Conservation (phyloP, 2,329 filamentous ascomycete genomes). For the Sarocladium strictum region DNA sequence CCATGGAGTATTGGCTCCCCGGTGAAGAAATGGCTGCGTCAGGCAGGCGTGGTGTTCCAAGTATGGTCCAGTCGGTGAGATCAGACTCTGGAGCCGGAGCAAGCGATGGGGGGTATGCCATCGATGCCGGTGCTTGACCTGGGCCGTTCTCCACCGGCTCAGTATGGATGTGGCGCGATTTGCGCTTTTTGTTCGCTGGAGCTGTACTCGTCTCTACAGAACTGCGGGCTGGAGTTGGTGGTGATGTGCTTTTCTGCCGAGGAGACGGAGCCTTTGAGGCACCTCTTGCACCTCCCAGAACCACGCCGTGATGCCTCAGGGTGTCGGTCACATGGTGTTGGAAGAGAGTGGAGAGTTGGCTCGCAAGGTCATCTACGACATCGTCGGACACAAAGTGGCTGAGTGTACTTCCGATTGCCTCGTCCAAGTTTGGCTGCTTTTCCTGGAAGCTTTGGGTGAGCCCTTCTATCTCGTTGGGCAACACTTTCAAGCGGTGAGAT, state of each 20-base stretch:
- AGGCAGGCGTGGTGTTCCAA: background rate
- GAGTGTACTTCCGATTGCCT: background rate
- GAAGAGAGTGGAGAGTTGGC: background rate
- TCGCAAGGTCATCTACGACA: background rate
- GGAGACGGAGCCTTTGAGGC: background rate
- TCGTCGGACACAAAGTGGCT: background rate
- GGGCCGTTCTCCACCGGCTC: background rate
- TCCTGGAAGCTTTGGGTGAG: background rate
- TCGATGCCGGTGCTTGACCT: background rate
- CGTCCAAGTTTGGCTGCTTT: background rate
- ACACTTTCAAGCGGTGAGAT: background rate
- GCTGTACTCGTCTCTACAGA: background rate
- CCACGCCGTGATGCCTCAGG: background rate
- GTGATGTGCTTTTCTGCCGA: background rate
- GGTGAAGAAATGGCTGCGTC: background rate
- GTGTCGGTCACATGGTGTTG: background rate
- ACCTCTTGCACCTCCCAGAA: background rate
- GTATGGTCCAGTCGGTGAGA: background rate
- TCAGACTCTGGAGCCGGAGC: background rate
- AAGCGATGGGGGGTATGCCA: background rate
- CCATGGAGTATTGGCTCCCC: background rate
- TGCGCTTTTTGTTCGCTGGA: background rate
- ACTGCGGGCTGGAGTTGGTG: background rate
- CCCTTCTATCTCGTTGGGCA: background rate
- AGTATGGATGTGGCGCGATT: background rate